Base-by-base conservation (phyloP, 2,329 filamentous ascomycete genomes). In the Fusarium albidum region DNA sequence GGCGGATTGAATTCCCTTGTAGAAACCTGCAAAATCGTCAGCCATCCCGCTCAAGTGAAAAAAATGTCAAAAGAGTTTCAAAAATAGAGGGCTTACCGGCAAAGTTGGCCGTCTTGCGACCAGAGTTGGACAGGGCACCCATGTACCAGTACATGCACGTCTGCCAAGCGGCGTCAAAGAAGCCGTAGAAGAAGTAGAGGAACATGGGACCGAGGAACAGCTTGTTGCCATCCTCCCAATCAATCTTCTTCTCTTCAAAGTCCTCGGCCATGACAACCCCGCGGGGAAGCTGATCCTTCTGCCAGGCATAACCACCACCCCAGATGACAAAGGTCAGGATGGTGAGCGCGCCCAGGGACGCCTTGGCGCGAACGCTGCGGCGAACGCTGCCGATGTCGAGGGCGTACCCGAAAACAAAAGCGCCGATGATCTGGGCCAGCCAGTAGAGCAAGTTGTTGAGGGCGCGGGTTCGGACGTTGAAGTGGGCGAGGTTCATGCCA, bases 71-170 rank as follows among this genome's bases (percentile, higher is more conserved):
- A n/a, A 39, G 12, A 21, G 21, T 21, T 21, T n/a, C n/a, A n/a
- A n/a, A n/a, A 5, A 37, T 33, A 14, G 6, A 28, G 6, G 13
- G 44, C 64, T 57, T 62, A 66, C 65, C 65, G 44, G 65, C 90
- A 70, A 94, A 88, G 78, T 96, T 96, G 77, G 93, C 92, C 18
- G 93, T 84, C 75, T 92, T 94, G 72, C 92, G 91, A 56, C 89
- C 85, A 61, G 93, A 96, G 83, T 97, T 96, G 69, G 90, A 92
- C 37, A 96, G 81, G 15, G 92, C 84, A 46, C 93, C 93, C 90
- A 97, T 96, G 79, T 89, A 93, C 66, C 64, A 69, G 60, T 68
- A 69, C 44, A 68, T 69, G 47, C 64, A 68, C 12, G 65, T 68
- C 69, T 89, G 86, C 85, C 85, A 89, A 14, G 85, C 77, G 2